Percentiles rank a stretch among this genome's conserved stretches.
Evolutionary conservation across 768 basidiomycete genomes (phyloP).

Genomic region (Rhodotorula toruloides): DNA sequence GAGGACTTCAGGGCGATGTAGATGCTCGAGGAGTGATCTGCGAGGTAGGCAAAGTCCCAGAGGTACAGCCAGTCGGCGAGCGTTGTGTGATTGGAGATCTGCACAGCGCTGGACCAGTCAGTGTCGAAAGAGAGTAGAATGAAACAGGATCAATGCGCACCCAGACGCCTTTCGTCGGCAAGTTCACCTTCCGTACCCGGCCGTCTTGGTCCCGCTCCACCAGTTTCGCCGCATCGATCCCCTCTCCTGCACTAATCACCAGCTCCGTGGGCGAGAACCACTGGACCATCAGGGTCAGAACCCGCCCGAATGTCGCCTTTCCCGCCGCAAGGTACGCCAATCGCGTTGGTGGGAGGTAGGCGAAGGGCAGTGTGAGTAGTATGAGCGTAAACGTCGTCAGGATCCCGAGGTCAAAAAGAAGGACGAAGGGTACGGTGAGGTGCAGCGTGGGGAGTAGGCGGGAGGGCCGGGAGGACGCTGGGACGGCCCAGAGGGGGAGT

Average conservation of each 20-base stretch:
- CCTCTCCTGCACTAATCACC: slow-evolving; percentile 58
- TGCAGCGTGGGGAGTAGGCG: background rate
- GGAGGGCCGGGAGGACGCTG: background rate
- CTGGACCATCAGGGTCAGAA: slow-evolving; percentile 64
- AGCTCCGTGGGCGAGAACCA: slow-evolving; percentile 75
- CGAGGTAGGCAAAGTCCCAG: slow-evolving; percentile 65
- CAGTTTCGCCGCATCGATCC: slow-evolving; percentile 51
- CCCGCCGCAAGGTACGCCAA: background rate
- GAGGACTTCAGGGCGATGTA: slow-evolving; percentile 88
- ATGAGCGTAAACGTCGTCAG: background rate
- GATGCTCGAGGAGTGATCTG: slow-evolving; percentile 63
- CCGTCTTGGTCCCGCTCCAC: slow-evolving; percentile 59
- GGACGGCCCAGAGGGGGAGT: background rate
- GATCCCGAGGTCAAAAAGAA: slow-evolving; percentile 9
- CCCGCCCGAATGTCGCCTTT: slow-evolving; percentile 15
- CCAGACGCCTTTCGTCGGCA: slow-evolving; percentile 59
- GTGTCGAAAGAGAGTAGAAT: background rate
- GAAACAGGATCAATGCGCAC: background rate
- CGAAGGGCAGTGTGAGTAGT: slow-evolving; percentile 1
- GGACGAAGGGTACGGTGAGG: background rate
- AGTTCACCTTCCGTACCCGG: slow-evolving; percentile 56
- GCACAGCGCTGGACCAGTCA: slow-evolving; percentile 1
- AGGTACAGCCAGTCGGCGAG: slow-evolving; percentile 61
- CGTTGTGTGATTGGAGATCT: slow-evolving; percentile 83
- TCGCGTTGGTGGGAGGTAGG: background rate